phyloP scores from a whole-genome alignment of 768 basidiomycete genomes.

The Naematelia aurantialba region DNA sequence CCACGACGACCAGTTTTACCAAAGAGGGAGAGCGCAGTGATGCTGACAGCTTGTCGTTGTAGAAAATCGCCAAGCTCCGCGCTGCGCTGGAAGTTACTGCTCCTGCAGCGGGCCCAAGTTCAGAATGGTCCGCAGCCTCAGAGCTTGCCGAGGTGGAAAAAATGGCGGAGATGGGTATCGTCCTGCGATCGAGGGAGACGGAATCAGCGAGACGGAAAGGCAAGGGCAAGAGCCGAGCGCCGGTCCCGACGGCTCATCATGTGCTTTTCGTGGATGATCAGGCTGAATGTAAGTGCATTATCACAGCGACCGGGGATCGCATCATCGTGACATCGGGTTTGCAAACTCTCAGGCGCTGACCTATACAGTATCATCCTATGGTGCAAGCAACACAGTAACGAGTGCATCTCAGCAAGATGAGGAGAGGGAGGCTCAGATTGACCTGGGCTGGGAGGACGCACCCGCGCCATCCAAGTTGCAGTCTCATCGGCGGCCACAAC shows the following conservation, averaged over 20 bases:
- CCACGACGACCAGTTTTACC: too few species aligned
- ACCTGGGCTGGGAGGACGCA: conserved; percentile 42
- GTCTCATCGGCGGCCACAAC: conserved; percentile 2
- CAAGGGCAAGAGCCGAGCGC: conserved; percentile 39
- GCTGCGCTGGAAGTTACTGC: conserved; percentile 36
- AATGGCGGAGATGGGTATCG: conserved; percentile 32
- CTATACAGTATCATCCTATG: conserved; percentile 2
- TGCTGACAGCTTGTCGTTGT: neutral
- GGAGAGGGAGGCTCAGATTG: conserved; percentile 19
- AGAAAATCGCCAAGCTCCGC: conserved; percentile 40
- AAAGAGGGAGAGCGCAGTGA: too few species aligned
- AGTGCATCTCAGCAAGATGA: conserved; percentile 1
- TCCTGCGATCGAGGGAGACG: conserved; percentile 25
- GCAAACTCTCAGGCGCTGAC: too few species aligned
- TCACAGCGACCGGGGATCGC: too few species aligned
- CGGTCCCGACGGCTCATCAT: conserved; percentile 31
- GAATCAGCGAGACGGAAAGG: conserved; percentile 20
- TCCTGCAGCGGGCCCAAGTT: conserved; percentile 21
- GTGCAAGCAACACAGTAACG: neutral
- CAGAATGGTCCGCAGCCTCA: conserved; percentile 32
- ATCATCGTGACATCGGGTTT: neutral
- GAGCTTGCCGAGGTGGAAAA: conserved; percentile 42
- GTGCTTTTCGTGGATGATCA: conserved; percentile 41
- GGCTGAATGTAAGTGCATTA: conserved; percentile 38
- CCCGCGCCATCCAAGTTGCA: neutral